Percentiles rank a stretch among this genome's conserved stretches.
Conservation (phyloP, 2,329 filamentous ascomycete genomes). For the Exserohilum rostratum region DNA sequence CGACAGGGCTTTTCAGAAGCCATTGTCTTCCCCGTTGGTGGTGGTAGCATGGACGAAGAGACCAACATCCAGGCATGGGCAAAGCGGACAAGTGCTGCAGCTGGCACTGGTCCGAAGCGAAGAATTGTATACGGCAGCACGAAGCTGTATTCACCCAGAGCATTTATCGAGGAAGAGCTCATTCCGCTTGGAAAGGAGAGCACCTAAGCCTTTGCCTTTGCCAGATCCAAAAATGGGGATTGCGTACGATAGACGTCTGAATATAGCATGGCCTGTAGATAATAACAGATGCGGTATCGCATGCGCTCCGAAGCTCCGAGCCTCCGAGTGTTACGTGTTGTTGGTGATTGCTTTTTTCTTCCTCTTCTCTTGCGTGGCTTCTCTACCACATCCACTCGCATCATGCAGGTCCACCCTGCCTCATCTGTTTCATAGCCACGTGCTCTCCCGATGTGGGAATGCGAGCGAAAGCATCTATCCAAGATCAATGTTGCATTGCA, state of each 20-base stretch:
- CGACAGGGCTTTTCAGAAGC: constrained; percentile 88
- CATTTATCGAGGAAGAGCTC: constrained; percentile 65
- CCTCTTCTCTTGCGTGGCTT: neutral
- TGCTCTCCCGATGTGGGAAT: neutral
- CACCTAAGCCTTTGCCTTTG: constrained; percentile 19
- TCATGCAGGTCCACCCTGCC: neutral
- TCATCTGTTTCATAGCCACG: neutral
- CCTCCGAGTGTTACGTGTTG: neutral
- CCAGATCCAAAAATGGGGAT: neutral
- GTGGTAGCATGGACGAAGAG: constrained; percentile 98
- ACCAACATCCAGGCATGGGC: constrained; percentile 98
- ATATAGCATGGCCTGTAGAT: neutral
- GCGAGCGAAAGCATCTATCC: neutral
- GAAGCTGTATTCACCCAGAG: constrained; percentile 68
- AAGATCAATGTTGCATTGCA: too few species aligned
- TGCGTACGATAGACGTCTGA: neutral
- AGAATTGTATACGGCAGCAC: constrained; percentile 95
- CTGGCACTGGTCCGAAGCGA: constrained; percentile 65
- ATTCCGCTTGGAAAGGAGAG: constrained; percentile 62
- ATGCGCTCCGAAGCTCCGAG: neutral
- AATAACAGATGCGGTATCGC: neutral
- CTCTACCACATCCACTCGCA: neutral
- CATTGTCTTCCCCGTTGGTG: constrained; percentile 89
- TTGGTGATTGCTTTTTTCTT: neutral
- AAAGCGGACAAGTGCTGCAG: constrained; percentile 68